These are phyloP conservation scores for Penicillium samsonianum DNA, from an alignment of 495 filamentous ascomycete genomes.

Conservation along the genomic window DNA sequence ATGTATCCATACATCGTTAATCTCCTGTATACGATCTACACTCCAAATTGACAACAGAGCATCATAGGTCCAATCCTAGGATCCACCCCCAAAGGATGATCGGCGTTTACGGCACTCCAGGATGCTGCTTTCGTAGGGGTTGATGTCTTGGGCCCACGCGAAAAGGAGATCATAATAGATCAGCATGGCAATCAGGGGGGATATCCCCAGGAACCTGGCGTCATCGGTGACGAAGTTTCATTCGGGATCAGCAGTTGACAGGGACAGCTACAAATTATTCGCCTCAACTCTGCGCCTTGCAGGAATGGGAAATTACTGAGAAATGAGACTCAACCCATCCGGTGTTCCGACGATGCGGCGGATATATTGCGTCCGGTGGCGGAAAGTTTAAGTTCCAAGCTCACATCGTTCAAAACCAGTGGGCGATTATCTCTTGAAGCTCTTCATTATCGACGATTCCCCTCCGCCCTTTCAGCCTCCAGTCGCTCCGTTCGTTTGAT, in stretches of 20 bases:
- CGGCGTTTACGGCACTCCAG: slow-evolving; percentile 16
- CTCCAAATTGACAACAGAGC: neutral
- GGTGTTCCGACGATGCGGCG: neutral
- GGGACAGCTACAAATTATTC: neutral
- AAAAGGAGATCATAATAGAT: slow-evolving; percentile 28
- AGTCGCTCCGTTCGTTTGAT: slow-evolving; percentile 63
- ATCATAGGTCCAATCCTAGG: slow-evolving; percentile 5
- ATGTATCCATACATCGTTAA: neutral
- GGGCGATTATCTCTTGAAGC: neutral
- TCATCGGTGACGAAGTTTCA: slow-evolving; percentile 11
- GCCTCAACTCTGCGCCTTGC: neutral
- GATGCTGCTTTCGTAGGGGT: slow-evolving; percentile 7
- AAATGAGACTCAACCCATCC: neutral
- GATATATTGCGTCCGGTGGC: neutral
- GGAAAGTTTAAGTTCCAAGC: neutral
- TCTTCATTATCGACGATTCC: slow-evolving; percentile 20
- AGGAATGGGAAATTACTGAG: neutral
- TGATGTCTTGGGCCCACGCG: slow-evolving; percentile 15
- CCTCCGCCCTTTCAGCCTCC: slow-evolving; percentile 56
- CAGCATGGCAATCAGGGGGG: slow-evolving; percentile 17
- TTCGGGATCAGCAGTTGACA: neutral
- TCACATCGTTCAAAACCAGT: neutral
- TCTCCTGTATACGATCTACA: slow-evolving; percentile 3
- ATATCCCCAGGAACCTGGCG: slow-evolving; percentile 7
- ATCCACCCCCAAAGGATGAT: slow-evolving; percentile 19